These are phyloP conservation scores for Russula virescens DNA, from an alignment of 768 basidiomycete species.

Conservation along the genomic window DNA sequence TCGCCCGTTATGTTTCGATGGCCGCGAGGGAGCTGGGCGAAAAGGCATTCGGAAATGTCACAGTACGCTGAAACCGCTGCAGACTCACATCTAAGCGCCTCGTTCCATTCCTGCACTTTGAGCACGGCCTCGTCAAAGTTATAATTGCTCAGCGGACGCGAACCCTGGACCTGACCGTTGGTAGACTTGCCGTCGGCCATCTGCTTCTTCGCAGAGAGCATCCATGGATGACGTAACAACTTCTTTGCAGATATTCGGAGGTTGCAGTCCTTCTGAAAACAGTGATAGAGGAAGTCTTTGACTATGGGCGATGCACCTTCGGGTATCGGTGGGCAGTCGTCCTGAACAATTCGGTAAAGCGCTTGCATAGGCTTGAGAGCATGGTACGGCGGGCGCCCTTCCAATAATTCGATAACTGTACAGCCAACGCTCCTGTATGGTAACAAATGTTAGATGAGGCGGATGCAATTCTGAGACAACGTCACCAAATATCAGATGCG, in stretches of 20 bases:
- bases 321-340: slow-evolving; percentile 94
- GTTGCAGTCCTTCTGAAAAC: slow-evolving; percentile 97
- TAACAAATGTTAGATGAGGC: slow-evolving; percentile 5
- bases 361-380: slow-evolving; percentile 97
- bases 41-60: neutral
- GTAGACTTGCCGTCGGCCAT: slow-evolving; percentile 40
- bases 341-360: slow-evolving; percentile 96
- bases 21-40: slow-evolving; percentile 58
- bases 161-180: slow-evolving; percentile 33
- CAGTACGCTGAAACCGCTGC: slow-evolving; percentile 8
- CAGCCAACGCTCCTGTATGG: slow-evolving; percentile 76
- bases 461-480: slow-evolving; percentile 1
- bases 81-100: slow-evolving; percentile 80
- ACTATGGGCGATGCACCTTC: slow-evolving; percentile 93
- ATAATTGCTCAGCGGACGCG: slow-evolving; percentile 64
- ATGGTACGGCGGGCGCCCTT: slow-evolving; percentile 92
- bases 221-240: slow-evolving; percentile 92
- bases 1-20: slow-evolving; percentile 49
- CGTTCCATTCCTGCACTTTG: slow-evolving; percentile 98
- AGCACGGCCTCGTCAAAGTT: slow-evolving; percentile 92
- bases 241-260: slow-evolving; percentile 92
- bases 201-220: slow-evolving; percentile 78
- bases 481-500: slow-evolving; percentile 91
- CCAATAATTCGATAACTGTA: slow-evolving; percentile 92
- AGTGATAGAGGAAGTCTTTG: slow-evolving; percentile 94